Conservation (phyloP, 495 filamentous ascomycete species). For the Gamarada debralockiae region DNA sequence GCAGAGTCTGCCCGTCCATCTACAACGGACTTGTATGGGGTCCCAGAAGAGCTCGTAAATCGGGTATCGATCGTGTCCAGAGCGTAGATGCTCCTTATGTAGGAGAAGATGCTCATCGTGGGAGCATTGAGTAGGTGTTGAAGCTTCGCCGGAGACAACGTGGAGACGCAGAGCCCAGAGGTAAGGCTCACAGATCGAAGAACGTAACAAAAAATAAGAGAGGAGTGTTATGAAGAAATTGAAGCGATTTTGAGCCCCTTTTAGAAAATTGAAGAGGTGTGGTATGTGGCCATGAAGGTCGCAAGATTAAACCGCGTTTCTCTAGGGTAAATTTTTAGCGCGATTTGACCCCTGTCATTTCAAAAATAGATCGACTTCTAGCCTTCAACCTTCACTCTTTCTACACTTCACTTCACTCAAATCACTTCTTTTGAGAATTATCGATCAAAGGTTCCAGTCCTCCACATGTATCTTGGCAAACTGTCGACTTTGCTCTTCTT, state of each 20-base stretch:
- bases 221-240: neutral
- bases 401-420: too few relatives aligned
- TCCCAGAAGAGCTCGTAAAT: slow-evolving; percentile 68
- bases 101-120: slow-evolving; percentile 25
- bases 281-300: neutral
- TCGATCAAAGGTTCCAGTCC: too few relatives aligned
- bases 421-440: too few relatives aligned
- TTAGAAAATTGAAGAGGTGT: neutral
- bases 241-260: neutral
- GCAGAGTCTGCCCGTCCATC: slow-evolving; percentile 34
- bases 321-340: too few relatives aligned
- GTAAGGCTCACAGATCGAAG: neutral
- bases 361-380: neutral
- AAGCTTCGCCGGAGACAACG: neutral
- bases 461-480: too few relatives aligned
- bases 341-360: neutral
- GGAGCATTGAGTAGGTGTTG: slow-evolving; percentile 7
- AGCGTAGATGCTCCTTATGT: slow-evolving; percentile 56
- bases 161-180: neutral
- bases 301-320: too few relatives aligned
- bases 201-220: neutral
- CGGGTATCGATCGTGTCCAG: slow-evolving; percentile 93
- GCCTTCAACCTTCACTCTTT: neutral
- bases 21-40: slow-evolving; percentile 52
- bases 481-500: too few relatives aligned